Percentiles rank a stretch among this genome's conserved stretches.
These are phyloP conservation scores for Lepiota venenata DNA, from an alignment of 768 basidiomycete genomes.

Conservation along the genomic window DNA sequence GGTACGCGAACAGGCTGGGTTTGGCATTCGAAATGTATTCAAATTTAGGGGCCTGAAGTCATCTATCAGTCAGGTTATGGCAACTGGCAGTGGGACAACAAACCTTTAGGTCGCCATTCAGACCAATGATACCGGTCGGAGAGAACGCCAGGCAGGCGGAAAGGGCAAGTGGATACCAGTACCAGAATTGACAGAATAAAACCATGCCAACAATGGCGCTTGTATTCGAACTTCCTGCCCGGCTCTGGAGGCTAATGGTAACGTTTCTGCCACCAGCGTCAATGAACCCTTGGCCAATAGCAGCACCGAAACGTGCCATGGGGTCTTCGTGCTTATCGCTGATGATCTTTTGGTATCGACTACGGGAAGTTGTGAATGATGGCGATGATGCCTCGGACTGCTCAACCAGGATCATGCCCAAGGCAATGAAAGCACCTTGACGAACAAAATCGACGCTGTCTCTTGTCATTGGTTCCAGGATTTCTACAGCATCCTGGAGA, in stretches of 20 bases:
- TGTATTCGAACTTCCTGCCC: slow-evolving; percentile 90
- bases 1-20: slow-evolving; percentile 93
- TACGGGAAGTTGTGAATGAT: slow-evolving; percentile 74
- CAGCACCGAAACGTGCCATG: slow-evolving; percentile 97
- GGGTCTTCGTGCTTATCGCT: slow-evolving; percentile 98
- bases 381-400: slow-evolving; percentile 91
- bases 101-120: slow-evolving; percentile 85
- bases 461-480: slow-evolving; percentile 97
- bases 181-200: slow-evolving; percentile 99
- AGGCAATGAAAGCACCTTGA: slow-evolving; percentile 92
- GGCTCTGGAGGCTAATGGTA: slow-evolving; percentile 90
- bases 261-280: slow-evolving; percentile 97
- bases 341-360: slow-evolving; percentile 87
- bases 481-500: slow-evolving; percentile 92
- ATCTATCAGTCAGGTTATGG: not conserved
- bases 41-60: slow-evolving; percentile 82
- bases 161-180: slow-evolving; percentile 98
- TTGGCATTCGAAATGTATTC: slow-evolving; percentile 88
- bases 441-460: slow-evolving; percentile 98
- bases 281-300: slow-evolving; percentile 93
- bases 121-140: slow-evolving; percentile 92
- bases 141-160: slow-evolving; percentile 91
- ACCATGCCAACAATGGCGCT: slow-evolving; percentile 97
- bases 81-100: not conserved
- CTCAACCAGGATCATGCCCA: slow-evolving; percentile 96